phyloP scores from a whole-genome alignment of 2,329 filamentous ascomycete genomes.

The Sporothrix globosa region DNA sequence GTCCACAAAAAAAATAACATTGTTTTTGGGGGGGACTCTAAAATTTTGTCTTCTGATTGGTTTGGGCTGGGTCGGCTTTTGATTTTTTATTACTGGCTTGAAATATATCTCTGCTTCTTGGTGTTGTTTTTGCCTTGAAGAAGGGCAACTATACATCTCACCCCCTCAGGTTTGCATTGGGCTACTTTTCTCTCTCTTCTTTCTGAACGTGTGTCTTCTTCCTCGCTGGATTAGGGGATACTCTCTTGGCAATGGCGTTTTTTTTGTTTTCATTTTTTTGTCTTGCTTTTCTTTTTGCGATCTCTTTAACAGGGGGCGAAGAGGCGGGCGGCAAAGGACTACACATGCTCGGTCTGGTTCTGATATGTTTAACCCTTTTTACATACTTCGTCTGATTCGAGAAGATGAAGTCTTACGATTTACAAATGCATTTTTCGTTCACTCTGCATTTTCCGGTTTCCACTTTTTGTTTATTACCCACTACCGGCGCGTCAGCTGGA shows the following conservation, averaged over 20 bases:
- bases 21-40: neutral
- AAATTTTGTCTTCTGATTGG: neutral
- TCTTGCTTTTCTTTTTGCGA: constrained; percentile 25
- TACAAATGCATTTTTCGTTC: neutral
- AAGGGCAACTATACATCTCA: neutral
- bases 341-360: constrained; percentile 14
- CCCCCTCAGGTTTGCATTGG: neutral
- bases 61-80: neutral
- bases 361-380: constrained; percentile 1
- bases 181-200: neutral
- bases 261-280: constrained; percentile 34
- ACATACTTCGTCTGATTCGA: neutral
- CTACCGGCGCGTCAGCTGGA: neutral
- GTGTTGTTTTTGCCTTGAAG: neutral
- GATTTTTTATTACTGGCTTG: neutral
- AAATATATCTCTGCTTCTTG: neutral
- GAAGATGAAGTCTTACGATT: constrained; percentile 21
- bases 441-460: neutral
- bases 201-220: neutral
- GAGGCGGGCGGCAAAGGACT: constrained; percentile 16
- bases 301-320: neutral
- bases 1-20: constrained; percentile 11
- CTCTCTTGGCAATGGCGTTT: too few relatives aligned
- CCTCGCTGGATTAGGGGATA: too few relatives aligned
- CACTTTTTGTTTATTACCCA: neutral